Conservation (phyloP, 2,329 filamentous ascomycete species). For the Sphaerulina vaccinii region DNA sequence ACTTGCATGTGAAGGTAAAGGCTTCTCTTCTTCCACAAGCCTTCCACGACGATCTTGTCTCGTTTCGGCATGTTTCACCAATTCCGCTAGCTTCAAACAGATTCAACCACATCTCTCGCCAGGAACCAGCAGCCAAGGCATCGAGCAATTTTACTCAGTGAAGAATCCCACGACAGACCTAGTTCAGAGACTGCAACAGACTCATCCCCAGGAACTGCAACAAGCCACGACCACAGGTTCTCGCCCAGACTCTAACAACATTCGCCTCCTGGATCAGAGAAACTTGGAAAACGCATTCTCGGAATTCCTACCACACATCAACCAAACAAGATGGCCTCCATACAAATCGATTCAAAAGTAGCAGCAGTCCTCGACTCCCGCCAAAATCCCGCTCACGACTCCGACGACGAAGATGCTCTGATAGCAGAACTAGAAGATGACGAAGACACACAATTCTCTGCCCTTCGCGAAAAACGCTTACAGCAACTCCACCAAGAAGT, state of each 20-base stretch:
- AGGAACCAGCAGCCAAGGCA: background rate
- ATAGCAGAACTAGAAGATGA: constrained; percentile 57
- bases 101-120: background rate
- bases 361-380: constrained; percentile 50
- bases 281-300: background rate
- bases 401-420: constrained; percentile 60
- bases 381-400: constrained; percentile 45
- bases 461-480: constrained; percentile 57
- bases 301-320: background rate
- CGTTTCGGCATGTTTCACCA: background rate
- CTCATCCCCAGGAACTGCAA: too few relatives aligned
- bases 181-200: too few relatives aligned
- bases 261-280: too few relatives aligned
- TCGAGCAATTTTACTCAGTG: too few relatives aligned
- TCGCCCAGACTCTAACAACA: too few relatives aligned
- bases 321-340: constrained; percentile 15
- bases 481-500: constrained; percentile 60
- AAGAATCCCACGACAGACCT: too few relatives aligned
- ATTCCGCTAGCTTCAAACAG: background rate
- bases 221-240: too few relatives aligned
- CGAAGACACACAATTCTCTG: constrained; percentile 53
- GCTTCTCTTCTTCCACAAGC: background rate
- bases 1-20: background rate
- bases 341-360: constrained; percentile 50
- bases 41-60: background rate